Base-by-base conservation (phyloP, 2,329 filamentous ascomycete genomes). In the Aureobasidium pullulans region DNA sequence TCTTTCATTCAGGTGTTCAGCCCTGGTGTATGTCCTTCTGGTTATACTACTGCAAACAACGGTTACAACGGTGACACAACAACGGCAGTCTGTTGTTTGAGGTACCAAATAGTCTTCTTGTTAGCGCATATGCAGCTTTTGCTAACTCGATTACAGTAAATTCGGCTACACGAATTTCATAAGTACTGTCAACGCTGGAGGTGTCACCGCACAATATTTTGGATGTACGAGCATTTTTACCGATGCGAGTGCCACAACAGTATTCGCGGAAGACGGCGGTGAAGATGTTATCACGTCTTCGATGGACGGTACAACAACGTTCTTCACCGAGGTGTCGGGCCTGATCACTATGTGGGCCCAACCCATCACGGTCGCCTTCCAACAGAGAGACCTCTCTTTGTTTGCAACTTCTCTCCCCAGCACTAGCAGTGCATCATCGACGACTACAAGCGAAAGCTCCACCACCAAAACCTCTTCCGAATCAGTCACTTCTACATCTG, bases 301-400 rank as follows among this genome's bases (percentile, higher is more conserved):
- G 2, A 57, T 42, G 23, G 49, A 53, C 19, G 49, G 49, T 31
- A 53, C 36, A 40, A 13, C 19, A 7, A 16, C 15, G 15, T 16
- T 53, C 8, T 40, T 39, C 59, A 54, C 61, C 10, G 40, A 42
- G 37, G 63, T 69, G 46, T 46, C 47, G 1, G 67, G 67, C 2
- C 65, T 66, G 9, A 47, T 69, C 23, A 69, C 67, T 6, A 67
- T 67, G 66, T 69, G 66, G 66, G 67, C 66, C 11, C 65, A 67
- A 46, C 64, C 61, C 2, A 57, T 64, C 31, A 62, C 64, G 9
- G 57, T 65, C 6, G 61, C 62, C 29, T 61, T 60, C 23, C 48
- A 61, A 48, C 10, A 50, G 19, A 32, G 40, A 16, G 62, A 64
- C 39, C 31, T 62, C 7, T 48, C 50, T 36, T 37, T 65, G 10